Base-by-base conservation (phyloP, 2,329 filamentous ascomycete genomes). In the Aspergillus glaucus region DNA sequence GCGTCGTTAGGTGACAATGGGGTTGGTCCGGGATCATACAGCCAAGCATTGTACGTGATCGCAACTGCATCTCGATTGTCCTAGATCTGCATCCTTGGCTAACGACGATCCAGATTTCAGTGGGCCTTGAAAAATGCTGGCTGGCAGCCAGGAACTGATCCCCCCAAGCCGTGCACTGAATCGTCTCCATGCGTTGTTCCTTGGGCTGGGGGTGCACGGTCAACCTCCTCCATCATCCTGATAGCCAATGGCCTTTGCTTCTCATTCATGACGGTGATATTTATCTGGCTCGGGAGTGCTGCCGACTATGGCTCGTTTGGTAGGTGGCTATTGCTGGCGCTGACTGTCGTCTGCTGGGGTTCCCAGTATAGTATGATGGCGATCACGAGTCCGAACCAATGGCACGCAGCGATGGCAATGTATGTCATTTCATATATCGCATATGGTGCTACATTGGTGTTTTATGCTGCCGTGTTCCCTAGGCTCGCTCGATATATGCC, bases 191-290 rank as follows among this genome's bases (percentile, higher is more conserved):
- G 70, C 52, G 66, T 72, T 6, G 63, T 73, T 12, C 59, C 64
- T 1, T 73, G 69, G 69, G 65, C 62, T 1, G 65, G 64, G 1
- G 66, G 69, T 14, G 66, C 66, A 3, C 59, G 60, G 52, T 65
- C 64, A 5, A 63, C 67, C 43, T 62, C 69, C 7, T 72, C 68
- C 4, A 64, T 73, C 7, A 60, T 72, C 3, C 52, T 73, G 3
- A 70, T 73, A 26, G 70, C 69, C 17, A 72, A 72, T 48, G 69
- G 70, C 7, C 62, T 73, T 41, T 71, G 68, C 43, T 73, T 73
- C 49, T 58, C 65, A 3, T 64, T 70, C 44, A 72, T 72, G 69
- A 70, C 69, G 0, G 54, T 72, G 3, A 67, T 72, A n/a, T 72
- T 72, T 36, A 61, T 73, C 6, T 67, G 63, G 56, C 55, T 72